Evolutionary conservation across 306 rosid genomes (phyloP).

Genomic region (Corylus avellana): DNA sequence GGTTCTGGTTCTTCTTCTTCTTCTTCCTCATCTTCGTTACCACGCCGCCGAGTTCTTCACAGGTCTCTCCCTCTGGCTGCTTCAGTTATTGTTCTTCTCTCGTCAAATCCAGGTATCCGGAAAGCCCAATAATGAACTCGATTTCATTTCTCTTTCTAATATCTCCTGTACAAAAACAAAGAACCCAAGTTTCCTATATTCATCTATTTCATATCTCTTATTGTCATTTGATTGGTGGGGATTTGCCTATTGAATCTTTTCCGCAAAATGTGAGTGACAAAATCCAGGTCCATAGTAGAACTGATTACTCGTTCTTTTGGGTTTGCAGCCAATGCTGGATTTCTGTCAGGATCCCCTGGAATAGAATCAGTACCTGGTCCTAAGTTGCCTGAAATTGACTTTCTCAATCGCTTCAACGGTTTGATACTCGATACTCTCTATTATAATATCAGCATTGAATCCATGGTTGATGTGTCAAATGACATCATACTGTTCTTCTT

Average conservation of each 20-base stretch:
- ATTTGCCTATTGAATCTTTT: not conserved
- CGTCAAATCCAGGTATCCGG: conserved; percentile 66
- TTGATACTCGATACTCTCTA: conserved; percentile 9
- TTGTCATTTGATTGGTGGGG: not conserved
- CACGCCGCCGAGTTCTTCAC: conserved; percentile 37
- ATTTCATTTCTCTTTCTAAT: not conserved
- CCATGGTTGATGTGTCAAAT: conserved; percentile 22
- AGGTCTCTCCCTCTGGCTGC: conserved; percentile 74
- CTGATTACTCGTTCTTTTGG: conserved; percentile 12
- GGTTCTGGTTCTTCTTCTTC: conserved; percentile 2
- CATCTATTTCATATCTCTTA: not conserved
- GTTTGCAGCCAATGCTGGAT: conserved; percentile 77
- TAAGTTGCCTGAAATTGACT: conserved; percentile 78
- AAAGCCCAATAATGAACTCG: not conserved
- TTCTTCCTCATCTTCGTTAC: conserved; percentile 29
- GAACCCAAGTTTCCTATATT: too few relatives aligned
- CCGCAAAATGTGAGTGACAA: not conserved
- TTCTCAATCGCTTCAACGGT: conserved; percentile 73
- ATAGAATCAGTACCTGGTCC: conserved; percentile 92
- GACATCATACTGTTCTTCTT: conserved; percentile 20
- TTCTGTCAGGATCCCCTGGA: conserved; percentile 83
- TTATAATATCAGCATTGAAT: conserved; percentile 7
- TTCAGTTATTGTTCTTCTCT: conserved; percentile 70
- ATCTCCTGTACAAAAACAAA: not conserved
- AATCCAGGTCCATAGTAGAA: not conserved